phyloP scores from a whole-genome alignment of 2,329 filamentous ascomycete species.

The Pyricularia pennisetigena region DNA sequence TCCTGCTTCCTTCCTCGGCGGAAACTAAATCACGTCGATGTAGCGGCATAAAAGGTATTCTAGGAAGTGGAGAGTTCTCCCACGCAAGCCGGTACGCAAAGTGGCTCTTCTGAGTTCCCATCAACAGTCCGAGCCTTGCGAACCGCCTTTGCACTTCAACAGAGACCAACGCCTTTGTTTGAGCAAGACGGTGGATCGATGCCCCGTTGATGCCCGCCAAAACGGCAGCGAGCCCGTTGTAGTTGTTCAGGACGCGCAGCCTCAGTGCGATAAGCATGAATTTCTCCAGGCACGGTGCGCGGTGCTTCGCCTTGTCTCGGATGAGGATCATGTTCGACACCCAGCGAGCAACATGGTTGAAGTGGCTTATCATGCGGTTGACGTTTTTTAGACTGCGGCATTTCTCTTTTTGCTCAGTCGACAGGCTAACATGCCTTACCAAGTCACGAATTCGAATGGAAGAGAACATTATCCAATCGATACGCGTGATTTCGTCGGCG shows the following conservation, averaged over 20 bases:
- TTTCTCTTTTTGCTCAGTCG: slow-evolving; percentile 59
- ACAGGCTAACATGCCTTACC: slow-evolving; percentile 79
- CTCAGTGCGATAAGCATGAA: slow-evolving; percentile 87
- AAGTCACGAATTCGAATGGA: slow-evolving; percentile 89
- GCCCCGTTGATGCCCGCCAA: slow-evolving; percentile 87
- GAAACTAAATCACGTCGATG: slow-evolving; percentile 84
- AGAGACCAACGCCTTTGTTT: slow-evolving; percentile 69
- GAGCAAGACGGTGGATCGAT: slow-evolving; percentile 70
- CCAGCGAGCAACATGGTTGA: slow-evolving; percentile 78
- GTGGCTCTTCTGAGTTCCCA: slow-evolving; percentile 87
- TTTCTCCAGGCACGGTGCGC: slow-evolving; percentile 84
- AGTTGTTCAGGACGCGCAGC: slow-evolving; percentile 88
- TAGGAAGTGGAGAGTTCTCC: slow-evolving; percentile 85
- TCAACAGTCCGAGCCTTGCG: slow-evolving; percentile 78
- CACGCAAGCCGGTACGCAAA: slow-evolving; percentile 94
- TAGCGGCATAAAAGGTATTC: slow-evolving; percentile 88
- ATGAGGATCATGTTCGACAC: slow-evolving; percentile 78
- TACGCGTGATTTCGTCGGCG: slow-evolving; percentile 83
- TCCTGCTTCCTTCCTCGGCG: slow-evolving; percentile 85
- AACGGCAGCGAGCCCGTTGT: slow-evolving; percentile 90
- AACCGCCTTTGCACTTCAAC: slow-evolving; percentile 70
- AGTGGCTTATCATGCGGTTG: slow-evolving; percentile 88
- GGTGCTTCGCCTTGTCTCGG: slow-evolving; percentile 91
- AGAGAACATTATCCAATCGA: slow-evolving; percentile 98
- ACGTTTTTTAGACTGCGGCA: slow-evolving; percentile 75